Evolutionary conservation across 768 basidiomycete genomes (phyloP).

Genomic region (Filobasidium floriforme): DNA sequence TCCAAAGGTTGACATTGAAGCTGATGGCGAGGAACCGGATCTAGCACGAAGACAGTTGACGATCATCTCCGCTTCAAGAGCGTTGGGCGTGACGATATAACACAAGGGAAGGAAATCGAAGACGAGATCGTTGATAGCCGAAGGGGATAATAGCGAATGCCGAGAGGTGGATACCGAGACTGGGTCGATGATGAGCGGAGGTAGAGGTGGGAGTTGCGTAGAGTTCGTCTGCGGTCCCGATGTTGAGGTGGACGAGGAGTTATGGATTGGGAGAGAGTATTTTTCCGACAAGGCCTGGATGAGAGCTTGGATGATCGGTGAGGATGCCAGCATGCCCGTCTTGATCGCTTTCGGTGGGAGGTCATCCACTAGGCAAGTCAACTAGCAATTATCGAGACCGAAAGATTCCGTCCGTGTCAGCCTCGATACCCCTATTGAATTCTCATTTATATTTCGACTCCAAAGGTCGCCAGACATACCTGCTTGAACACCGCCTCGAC

Average conservation of each 20-base stretch:
- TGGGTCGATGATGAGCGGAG: slow-evolving; percentile 72
- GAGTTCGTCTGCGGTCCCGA: slow-evolving; percentile 16
- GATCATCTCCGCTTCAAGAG: slow-evolving; percentile 61
- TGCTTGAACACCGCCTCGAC: slow-evolving; percentile 68
- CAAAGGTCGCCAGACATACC: slow-evolving; percentile 46
- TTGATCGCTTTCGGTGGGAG: slow-evolving; percentile 68
- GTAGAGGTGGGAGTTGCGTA: slow-evolving; percentile 25
- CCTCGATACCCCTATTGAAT: background rate
- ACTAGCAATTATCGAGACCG: too few species aligned
- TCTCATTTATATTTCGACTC: background rate
- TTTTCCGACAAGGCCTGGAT: slow-evolving; percentile 25
- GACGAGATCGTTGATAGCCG: slow-evolving; percentile 59
- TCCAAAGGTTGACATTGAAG: background rate
- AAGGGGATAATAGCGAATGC: slow-evolving; percentile 62
- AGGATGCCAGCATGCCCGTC: slow-evolving; percentile 78
- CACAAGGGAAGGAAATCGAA: slow-evolving; percentile 51
- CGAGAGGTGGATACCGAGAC: slow-evolving; percentile 88
- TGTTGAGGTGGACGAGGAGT: background rate
- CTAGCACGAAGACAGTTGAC: slow-evolving; percentile 50
- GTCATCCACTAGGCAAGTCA: slow-evolving; percentile 64
- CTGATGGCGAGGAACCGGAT: too few species aligned
- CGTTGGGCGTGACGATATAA: slow-evolving; percentile 74
- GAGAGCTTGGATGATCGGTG: slow-evolving; percentile 50
- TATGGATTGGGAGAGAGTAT: background rate
- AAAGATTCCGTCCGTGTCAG: slow-evolving; percentile 12